phyloP scores from a whole-genome alignment of 2,329 filamentous ascomycete species.

The Cytospora mali region DNA sequence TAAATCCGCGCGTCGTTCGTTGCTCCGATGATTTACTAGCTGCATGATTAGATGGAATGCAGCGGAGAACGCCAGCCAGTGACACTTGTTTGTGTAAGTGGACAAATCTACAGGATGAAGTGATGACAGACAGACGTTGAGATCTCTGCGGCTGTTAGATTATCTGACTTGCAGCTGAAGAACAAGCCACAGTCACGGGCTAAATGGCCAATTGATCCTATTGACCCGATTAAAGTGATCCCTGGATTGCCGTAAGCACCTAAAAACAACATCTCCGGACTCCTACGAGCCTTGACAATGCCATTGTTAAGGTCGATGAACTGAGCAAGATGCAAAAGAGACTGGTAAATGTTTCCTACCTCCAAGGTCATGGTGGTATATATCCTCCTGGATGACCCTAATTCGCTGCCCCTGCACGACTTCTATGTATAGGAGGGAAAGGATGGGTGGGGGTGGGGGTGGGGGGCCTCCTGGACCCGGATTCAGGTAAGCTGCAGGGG shows the following conservation, averaged over 20 bases:
- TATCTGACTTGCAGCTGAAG: too few relatives aligned
- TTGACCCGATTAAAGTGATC: not conserved
- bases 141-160: constrained; percentile 1
- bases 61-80: not conserved
- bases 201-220: not conserved
- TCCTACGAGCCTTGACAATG: constrained; percentile 7
- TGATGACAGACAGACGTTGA: not conserved
- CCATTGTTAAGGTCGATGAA: not conserved
- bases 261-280: not conserved
- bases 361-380: not conserved
- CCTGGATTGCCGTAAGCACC: constrained; percentile 13
- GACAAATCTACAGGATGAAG: not conserved
- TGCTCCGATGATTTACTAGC: not conserved
- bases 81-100: not conserved
- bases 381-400: not conserved
- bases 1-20: not conserved
- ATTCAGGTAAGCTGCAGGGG: too few relatives aligned
- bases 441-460: too few relatives aligned
- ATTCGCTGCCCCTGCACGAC: too few relatives aligned
- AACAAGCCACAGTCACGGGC: not conserved
- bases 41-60: not conserved
- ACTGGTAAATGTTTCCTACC: not conserved
- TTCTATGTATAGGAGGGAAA: too few relatives aligned
- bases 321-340: not conserved
- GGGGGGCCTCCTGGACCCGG: too few relatives aligned